Evolutionary conservation across 345 rosid genomes (phyloP).

Genomic region (Mangifera indica): DNA sequence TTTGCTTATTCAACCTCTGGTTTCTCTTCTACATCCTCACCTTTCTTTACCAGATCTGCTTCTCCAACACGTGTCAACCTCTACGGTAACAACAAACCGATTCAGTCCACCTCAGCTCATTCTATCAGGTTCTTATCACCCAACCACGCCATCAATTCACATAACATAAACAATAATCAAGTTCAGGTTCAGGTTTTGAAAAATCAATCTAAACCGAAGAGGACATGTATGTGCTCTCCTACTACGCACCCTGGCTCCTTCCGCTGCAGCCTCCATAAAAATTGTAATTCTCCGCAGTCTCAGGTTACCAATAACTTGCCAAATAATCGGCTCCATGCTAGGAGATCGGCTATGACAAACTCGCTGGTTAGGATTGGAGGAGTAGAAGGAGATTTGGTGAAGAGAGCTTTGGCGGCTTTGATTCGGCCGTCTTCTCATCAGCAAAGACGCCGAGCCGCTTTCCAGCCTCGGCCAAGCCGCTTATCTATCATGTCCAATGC

Average conservation of each 20-base stretch:
- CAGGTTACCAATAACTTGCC: constrained; percentile 31
- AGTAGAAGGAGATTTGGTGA: constrained; percentile 66
- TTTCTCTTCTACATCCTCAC: constrained; percentile 46
- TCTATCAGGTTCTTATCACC: constrained; percentile 51
- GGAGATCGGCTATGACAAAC: constrained; percentile 76
- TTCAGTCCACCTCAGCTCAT: constrained; percentile 23
- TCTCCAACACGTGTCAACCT: constrained; percentile 54
- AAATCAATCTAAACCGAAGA: constrained; percentile 34
- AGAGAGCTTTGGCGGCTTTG: constrained; percentile 51
- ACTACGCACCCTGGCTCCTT: constrained; percentile 81
- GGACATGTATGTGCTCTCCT: constrained; percentile 70
- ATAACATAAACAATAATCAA: constrained; percentile 15
- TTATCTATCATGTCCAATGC: constrained; percentile 49
- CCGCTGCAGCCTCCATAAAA: constrained; percentile 73
- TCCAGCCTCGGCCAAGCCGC: constrained; percentile 75
- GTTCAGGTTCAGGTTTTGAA: constrained; percentile 26
- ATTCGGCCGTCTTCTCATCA: constrained; percentile 55
- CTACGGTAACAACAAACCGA: constrained; percentile 17
- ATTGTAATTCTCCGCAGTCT: constrained; percentile 16
- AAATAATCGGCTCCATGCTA: constrained; percentile 49
- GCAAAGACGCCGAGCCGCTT: constrained; percentile 49
- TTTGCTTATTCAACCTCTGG: constrained; percentile 53
- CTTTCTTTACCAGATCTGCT: constrained; percentile 45
- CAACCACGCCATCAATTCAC: constrained; percentile 37
- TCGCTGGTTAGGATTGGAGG: constrained; percentile 67